Percentiles rank a stretch among this genome's conserved stretches.
These are phyloP conservation scores for Backusella morwellensis DNA, from an alignment of 192 early-diverging fungal genomes.

Conservation along the genomic window DNA sequence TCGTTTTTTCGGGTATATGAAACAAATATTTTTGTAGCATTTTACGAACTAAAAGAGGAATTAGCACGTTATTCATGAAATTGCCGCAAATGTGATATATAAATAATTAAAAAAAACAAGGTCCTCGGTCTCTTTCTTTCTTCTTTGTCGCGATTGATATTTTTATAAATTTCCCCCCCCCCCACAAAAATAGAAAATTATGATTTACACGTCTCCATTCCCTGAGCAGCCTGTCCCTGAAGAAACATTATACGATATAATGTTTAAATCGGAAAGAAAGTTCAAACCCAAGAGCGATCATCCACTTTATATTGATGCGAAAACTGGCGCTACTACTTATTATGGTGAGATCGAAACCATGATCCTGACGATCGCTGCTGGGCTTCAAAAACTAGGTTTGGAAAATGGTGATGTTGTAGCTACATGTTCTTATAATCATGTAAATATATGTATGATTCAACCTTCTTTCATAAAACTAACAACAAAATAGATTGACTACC, in stretches of 20 bases:
- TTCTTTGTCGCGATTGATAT: background rate
- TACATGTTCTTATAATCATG: constrained; percentile 65
- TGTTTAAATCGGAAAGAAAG: background rate
- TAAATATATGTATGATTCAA: constrained; percentile 7
- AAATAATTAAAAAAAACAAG: background rate
- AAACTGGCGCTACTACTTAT: constrained; percentile 27
- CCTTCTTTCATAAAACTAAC: background rate
- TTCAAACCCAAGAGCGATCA: background rate
- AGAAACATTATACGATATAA: background rate
- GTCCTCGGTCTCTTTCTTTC: background rate
- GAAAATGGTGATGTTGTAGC: constrained; percentile 68
- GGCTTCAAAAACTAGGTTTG: constrained; percentile 52
- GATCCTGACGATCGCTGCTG: constrained; percentile 38
- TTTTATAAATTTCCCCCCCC: background rate
- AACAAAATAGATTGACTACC: constrained; percentile 46
- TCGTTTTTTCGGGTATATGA: background rate
- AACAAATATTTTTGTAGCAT: background rate
- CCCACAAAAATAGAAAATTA: background rate
- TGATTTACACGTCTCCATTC: constrained; percentile 1
- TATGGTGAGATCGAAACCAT: constrained; percentile 30
- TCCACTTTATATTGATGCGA: constrained; percentile 29
- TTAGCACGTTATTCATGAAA: constrained; percentile 6
- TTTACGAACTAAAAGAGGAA: background rate
- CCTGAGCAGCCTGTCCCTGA: background rate
- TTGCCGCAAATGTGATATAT: background rate